Conservation (phyloP, 2,329 filamentous ascomycete species). For the Cercospora berteroae region DNA sequence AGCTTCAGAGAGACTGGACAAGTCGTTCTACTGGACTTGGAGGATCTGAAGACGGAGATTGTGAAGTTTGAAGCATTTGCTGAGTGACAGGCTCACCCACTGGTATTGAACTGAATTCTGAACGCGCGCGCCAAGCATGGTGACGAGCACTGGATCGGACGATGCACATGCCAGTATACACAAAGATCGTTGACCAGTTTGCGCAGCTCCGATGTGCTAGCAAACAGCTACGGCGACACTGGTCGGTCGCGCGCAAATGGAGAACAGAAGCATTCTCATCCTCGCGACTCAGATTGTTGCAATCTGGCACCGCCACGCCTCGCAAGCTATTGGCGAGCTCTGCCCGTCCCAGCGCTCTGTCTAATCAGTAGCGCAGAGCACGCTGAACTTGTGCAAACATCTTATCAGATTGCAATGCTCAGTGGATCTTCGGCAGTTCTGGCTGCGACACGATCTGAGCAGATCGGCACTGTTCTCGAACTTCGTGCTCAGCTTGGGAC, state of each 20-base stretch:
- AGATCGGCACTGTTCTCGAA: not conserved
- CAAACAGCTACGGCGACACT: not conserved
- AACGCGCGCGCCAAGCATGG: not conserved
- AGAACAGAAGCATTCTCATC: not conserved
- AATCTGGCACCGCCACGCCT: not conserved
- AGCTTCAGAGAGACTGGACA: constrained; percentile 75
- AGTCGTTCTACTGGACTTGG: constrained; percentile 78
- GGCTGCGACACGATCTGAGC: not conserved
- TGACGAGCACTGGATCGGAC: not conserved
- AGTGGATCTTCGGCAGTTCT: not conserved
- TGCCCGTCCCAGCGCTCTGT: not conserved
- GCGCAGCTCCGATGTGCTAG: not conserved
- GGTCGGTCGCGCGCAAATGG: not conserved
- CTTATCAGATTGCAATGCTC: not conserved
- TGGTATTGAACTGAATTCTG: not conserved
- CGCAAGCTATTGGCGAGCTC: not conserved
- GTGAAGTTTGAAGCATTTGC: constrained; percentile 56
- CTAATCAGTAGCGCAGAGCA: not conserved
- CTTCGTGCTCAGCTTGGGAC: not conserved
- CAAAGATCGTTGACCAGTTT: not conserved
- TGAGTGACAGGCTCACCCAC: not conserved
- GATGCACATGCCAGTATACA: not conserved
- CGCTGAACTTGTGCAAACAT: not conserved
- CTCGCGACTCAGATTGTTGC: not conserved
- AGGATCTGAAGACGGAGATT: constrained; percentile 75